Base-by-base conservation (phyloP, 2,329 filamentous ascomycete species). In the Mariannaea elegans region DNA sequence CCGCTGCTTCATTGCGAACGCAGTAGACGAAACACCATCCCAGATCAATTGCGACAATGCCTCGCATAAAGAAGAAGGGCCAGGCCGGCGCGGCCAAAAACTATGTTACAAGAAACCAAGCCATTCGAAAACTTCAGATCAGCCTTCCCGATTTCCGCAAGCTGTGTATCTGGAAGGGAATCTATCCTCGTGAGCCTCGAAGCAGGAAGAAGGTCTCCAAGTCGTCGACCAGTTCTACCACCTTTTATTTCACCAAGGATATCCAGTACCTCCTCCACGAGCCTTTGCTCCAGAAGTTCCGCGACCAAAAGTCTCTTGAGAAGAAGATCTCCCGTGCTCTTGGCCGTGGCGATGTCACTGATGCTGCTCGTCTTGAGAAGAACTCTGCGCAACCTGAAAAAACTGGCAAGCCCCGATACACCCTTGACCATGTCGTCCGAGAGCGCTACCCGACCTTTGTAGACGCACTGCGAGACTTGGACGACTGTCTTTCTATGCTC, bases 81-180 rank as follows among this genome's bases (percentile, higher is more conserved):
- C 88, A 91, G 77, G 85, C 94, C 76, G 95, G 95, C 77, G 90
- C 93, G 78, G 93, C 94, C 81, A 97, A 95, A 82, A 99, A 99
- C 86, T 99, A 94, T 83, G 93, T 99, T 71, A 99, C 95, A 58
- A 87, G 95, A 77, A 97, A 94, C 39, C 93, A 97, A 82, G 95
- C 95, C 44, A 93, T 99, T 72, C 93, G 94, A 78, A 99, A 98
- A 82, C 89, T 99, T 64, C 95, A 99, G 81, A 91, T 99, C 79
- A 97, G 92, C 73, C 87, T 99, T 56, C 93, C 94, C 68, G 95
- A 99, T 81, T 99, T 99, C 81, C 90, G 95, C 80, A 91, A 97
- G 81, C 86, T 99, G 76, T 99, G 95, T 82, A 99, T 99, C 78
- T 99, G 97, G 90, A 98, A 98, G 84, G 95, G 94, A 72, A 98